Evolutionary conservation across 148 eudicot species (phyloP).

Genomic region (Rhododendron mucronatum): DNA sequence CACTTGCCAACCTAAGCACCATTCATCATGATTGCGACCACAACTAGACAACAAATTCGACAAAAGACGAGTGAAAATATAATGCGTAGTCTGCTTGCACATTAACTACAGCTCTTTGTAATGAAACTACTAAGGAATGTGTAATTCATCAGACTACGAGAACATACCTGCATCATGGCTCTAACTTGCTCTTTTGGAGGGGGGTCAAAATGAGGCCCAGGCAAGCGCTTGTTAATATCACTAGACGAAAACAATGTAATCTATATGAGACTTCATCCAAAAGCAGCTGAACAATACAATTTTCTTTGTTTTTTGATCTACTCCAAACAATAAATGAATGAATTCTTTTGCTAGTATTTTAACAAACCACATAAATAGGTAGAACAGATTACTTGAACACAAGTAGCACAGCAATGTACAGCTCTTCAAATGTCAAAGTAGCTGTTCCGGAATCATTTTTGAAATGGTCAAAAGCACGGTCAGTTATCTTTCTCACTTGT

Average conservation of each 20-base stretch:
- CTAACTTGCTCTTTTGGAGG: conserved; percentile 64
- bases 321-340: not conserved
- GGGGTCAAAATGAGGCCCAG: conserved; percentile 94
- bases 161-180: conserved; percentile 62
- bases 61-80: not conserved
- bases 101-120: not conserved
- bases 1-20: not conserved
- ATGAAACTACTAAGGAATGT: not conserved
- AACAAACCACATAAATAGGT: not conserved
- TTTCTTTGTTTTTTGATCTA: no score
- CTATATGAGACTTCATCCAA: not conserved
- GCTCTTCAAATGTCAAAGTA: conserved; percentile 69
- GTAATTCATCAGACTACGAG: not conserved
- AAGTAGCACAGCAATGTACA: conserved; percentile 79
- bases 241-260: conserved; percentile 29
- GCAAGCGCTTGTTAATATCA: conserved; percentile 80
- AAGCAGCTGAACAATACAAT: not conserved
- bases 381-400: conserved; percentile 64
- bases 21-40: not conserved
- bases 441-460: conserved; percentile 44
- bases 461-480: conserved; percentile 64
- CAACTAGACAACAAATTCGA: not conserved
- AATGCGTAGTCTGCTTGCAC: not conserved
- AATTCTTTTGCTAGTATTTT: not conserved
- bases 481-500: conserved; percentile 59